Conservation (phyloP, 78 protist genomes). For the Tieghemostelium lacteum region DNA sequence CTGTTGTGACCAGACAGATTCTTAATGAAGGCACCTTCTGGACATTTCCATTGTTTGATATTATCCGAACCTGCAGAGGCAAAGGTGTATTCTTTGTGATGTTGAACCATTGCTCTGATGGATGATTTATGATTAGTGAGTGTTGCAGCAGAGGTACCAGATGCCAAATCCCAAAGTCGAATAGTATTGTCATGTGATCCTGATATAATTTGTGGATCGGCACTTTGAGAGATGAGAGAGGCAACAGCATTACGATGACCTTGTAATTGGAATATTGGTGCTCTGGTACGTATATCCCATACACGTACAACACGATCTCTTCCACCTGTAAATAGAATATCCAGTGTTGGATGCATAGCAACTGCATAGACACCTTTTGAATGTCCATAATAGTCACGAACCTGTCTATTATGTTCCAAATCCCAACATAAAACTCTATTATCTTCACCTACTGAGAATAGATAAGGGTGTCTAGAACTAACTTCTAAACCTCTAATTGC, state of each 20-base stretch:
- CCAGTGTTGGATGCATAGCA: constrained; percentile 97
- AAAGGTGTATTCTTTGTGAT: constrained; percentile 94
- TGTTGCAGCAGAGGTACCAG: constrained; percentile 69
- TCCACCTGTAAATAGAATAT: constrained; percentile 97
- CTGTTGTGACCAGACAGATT: constrained; percentile 94
- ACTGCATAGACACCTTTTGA: constrained; percentile 92
- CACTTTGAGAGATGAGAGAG: constrained; percentile 85
- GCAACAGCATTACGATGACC: constrained; percentile 93
- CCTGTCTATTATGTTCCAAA: constrained; percentile 91
- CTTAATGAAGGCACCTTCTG: constrained; percentile 94
- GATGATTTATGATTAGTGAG: constrained; percentile 99
- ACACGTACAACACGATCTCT: constrained; percentile 93
- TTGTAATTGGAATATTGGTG: constrained; percentile 68
- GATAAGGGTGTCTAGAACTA: constrained; percentile 93
- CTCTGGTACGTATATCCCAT: constrained; percentile 98
- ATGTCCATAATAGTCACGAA: constrained; percentile 97
- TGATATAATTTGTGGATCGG: constrained; percentile 86
- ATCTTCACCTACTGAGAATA: constrained; percentile 98
- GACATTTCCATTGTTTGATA: constrained; percentile 97
- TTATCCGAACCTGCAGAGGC: constrained; percentile 95
- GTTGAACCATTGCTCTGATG: constrained; percentile 91
- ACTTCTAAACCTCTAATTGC: constrained; percentile 89
- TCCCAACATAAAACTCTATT: constrained; percentile 98
- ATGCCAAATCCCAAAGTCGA: constrained; percentile 97
- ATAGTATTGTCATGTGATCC: constrained; percentile 93